Percentiles rank a stretch among this genome's conserved stretches.
phyloP scores from a whole-genome alignment of 2,329 filamentous ascomycete species.

The Ascochyta clinopodiicola region DNA sequence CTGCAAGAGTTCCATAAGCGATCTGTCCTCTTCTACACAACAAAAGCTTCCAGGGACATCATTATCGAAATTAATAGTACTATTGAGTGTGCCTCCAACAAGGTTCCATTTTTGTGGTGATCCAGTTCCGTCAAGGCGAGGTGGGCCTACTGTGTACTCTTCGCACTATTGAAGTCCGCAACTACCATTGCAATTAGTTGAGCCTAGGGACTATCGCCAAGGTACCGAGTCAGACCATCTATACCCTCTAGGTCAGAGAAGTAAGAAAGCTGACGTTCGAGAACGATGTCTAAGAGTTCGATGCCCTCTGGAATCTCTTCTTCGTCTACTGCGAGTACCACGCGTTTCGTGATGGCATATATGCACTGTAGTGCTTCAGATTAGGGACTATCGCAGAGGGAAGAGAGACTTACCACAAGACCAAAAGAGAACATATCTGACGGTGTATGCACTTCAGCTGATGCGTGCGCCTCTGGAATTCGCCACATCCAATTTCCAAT shows the following conservation, averaged over 20 bases:
- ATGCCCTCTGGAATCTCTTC: slow-evolving; percentile 43
- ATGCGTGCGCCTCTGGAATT: slow-evolving; percentile 55
- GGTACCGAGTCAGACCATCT: slow-evolving; percentile 51
- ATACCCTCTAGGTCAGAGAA: slow-evolving; percentile 55
- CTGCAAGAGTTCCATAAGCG: no score
- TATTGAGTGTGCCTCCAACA: no score
- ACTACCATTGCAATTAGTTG: slow-evolving; percentile 40
- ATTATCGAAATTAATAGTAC: no score
- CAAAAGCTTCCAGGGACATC: no score
- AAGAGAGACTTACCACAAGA: slow-evolving; percentile 47
- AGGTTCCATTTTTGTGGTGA: no score
- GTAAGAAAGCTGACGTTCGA: slow-evolving; percentile 57
- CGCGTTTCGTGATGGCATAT: slow-evolving; percentile 51
- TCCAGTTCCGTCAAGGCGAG: no score
- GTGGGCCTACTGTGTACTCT: no score
- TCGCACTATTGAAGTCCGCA: slow-evolving; percentile 43
- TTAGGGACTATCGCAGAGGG: background rate
- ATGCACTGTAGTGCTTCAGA: slow-evolving; percentile 48
- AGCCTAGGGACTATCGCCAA: slow-evolving; percentile 48
- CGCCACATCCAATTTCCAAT: slow-evolving; percentile 56
- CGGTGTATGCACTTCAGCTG: slow-evolving; percentile 47
- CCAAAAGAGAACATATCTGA: slow-evolving; percentile 56
- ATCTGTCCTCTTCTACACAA: no score
- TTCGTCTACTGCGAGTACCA: slow-evolving; percentile 48
- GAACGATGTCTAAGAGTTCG: slow-evolving; percentile 50